Evolutionary conservation across 768 basidiomycete genomes (phyloP).

Genomic region (Infundibulicybe gibba): DNA sequence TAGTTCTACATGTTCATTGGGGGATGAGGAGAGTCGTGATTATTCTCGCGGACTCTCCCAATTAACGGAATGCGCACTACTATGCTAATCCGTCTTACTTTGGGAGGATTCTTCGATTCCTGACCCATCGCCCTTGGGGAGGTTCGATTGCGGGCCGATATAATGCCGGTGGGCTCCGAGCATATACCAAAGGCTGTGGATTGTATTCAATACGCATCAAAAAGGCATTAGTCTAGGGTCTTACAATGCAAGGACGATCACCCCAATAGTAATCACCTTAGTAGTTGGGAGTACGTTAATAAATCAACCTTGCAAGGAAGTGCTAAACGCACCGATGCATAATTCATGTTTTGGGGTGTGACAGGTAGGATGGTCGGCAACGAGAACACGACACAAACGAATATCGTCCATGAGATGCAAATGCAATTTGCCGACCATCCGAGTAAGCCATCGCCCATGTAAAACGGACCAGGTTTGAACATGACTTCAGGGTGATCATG

Average conservation of each 20-base stretch:
- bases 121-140: slow-evolving; percentile 22
- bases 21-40: too few relatives aligned
- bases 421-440: slow-evolving; percentile 58
- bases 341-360: slow-evolving; percentile 74
- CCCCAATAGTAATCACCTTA: slow-evolving; percentile 50
- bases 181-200: slow-evolving; percentile 47
- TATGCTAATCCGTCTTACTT: too few relatives aligned
- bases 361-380: slow-evolving; percentile 70
- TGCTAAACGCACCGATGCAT: slow-evolving; percentile 55
- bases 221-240: slow-evolving; percentile 18
- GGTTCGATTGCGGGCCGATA: slow-evolving; percentile 53
- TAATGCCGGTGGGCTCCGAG: slow-evolving; percentile 51
- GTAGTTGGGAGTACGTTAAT: neutral
- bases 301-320: neutral
- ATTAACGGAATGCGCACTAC: too few relatives aligned
- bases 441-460: slow-evolving; percentile 67
- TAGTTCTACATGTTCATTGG: too few relatives aligned
- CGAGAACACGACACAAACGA: slow-evolving; percentile 69
- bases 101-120: too few relatives aligned
- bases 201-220: neutral
- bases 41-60: too few relatives aligned
- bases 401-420: slow-evolving; percentile 70
- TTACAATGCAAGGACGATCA: slow-evolving; percentile 50
- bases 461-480: slow-evolving; percentile 86
- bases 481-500: slow-evolving; percentile 75